A percentile compares a stretch with the other conserved stretches of the same genome.
phyloP scores from a whole-genome alignment of 129 eudicot species.

The Scalesia atractyloides region DNA sequence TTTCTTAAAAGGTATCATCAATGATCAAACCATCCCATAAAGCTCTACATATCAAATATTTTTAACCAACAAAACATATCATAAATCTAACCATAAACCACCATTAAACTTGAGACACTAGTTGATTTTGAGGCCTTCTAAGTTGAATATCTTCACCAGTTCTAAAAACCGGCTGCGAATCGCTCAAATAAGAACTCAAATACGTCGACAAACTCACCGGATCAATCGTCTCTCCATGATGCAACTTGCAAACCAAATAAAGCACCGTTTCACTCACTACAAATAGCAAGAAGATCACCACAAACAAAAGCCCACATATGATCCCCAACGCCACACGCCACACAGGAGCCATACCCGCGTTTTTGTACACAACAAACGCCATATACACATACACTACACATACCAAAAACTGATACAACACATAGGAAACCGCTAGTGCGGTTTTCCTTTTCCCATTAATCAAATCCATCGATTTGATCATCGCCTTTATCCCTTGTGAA shows the following conservation, averaged over 20 bases:
- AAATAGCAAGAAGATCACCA: slow-evolving; percentile 2
- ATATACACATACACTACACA: background rate
- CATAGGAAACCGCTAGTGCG: background rate
- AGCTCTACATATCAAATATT: background rate
- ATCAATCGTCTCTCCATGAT: slow-evolving; percentile 24
- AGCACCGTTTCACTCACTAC: slow-evolving; percentile 21
- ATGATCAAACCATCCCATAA: background rate
- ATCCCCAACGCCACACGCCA: slow-evolving; percentile 17
- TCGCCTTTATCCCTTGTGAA: slow-evolving; percentile 29
- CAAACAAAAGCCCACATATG: background rate
- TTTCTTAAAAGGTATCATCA: background rate
- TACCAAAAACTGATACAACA: background rate
- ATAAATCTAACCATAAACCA: background rate
- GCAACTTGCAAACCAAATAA: slow-evolving; percentile 31
- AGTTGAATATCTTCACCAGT: slow-evolving; percentile 32
- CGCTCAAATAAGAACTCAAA: slow-evolving; percentile 32
- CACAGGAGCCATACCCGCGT: background rate
- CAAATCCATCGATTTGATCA: slow-evolving; percentile 30
- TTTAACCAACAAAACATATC: background rate
- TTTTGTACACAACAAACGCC: background rate
- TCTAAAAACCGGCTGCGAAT: slow-evolving; percentile 20
- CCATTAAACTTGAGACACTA: slow-evolving; percentile 9
- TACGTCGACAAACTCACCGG: slow-evolving; percentile 19
- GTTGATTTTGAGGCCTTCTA: slow-evolving; percentile 26
- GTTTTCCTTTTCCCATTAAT: slow-evolving; percentile 35